Base-by-base conservation (phyloP, 2,329 filamentous ascomycete genomes). In the Pestalotiopsis sp. region DNA sequence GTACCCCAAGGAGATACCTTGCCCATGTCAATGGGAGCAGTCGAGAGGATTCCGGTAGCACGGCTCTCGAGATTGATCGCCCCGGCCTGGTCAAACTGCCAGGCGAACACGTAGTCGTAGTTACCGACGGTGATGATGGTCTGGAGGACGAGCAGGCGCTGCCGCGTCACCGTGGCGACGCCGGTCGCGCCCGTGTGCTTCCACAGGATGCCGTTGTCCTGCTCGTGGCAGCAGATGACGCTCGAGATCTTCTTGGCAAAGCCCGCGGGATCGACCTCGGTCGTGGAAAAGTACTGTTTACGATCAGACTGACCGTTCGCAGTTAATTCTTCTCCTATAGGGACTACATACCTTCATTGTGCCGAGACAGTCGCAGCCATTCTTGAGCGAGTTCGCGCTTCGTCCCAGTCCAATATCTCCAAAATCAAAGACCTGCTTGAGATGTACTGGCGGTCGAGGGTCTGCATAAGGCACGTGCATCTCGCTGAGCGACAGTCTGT, bases 181-280 rank as follows among this genome's bases (percentile, higher is more conserved):
- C 84, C 83, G 0, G 89, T 92, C 81, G 87, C 91, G 79, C 92
- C 92, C 4, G 89, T 91, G 78, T 92, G 90, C 75, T 92, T 92
- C 89, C 90, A 92, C 5, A 85, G 84, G 57, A 92, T 91, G 4
- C 91, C 91, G 67, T 88, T 86, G 72, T 93, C 91, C 74, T 91
- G 88, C 76, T 93, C 91, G 74, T 92, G 91, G 3, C 92, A 79
- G 73, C 91, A 93, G 67, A 92, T 82, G 5, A 90, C 89, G 70
- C 92, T 92, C 17, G 84, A 84, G 31, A 84, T 82, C 1, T 82
- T 73, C 11, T 82, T 84, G 39, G 39, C 39, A 17, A 45, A 13
- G 17, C 39, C 39, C 4, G 39, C 11, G 5, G 39, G 39, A 17
- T 45, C 39, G 13, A 45, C 39, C 39, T 45, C 39, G 39, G 17